These are phyloP conservation scores for Ceratobasidium sp. DNA, from an alignment of 1,284 basidiomycete genomes.

Conservation along the genomic window DNA sequence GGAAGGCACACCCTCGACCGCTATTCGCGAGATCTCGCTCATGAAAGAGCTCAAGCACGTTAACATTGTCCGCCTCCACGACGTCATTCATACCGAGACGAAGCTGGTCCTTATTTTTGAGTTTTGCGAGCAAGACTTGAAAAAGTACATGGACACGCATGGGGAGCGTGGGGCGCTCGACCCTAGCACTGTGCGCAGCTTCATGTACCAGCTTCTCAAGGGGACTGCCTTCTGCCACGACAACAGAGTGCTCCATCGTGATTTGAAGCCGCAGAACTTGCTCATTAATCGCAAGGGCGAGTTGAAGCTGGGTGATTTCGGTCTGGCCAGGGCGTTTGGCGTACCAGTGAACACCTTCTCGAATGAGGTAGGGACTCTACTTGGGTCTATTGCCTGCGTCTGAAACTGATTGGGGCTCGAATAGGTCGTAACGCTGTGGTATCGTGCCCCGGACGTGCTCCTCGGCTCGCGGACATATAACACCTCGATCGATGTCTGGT, in stretches of 20 bases:
- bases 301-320: conserved; percentile 97
- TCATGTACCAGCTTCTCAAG: conserved; percentile 98
- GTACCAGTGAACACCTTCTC: conserved; percentile 97
- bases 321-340: conserved; percentile 93
- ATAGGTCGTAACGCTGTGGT: conserved; percentile 98
- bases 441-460: conserved; percentile 97
- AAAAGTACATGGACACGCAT: conserved; percentile 99
- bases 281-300: conserved; percentile 98
- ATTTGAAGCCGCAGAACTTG: conserved; percentile 97
- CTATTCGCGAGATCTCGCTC: conserved; percentile 94
- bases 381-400: not conserved
- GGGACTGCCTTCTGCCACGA: conserved; percentile 99
- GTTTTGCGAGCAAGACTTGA: conserved; percentile 98
- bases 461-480: conserved; percentile 98
- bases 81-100: conserved; percentile 98
- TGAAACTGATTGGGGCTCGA: conserved; percentile 33
- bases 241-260: conserved; percentile 97
- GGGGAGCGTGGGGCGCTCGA: conserved; percentile 96
- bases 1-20: conserved; percentile 94
- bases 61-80: conserved; percentile 96
- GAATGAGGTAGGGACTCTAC: conserved; percentile 77
- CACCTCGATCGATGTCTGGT: conserved; percentile 99
- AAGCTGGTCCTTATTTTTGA: conserved; percentile 99
- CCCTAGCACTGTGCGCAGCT: conserved; percentile 92
- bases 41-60: conserved; percentile 98